phyloP scores from a whole-genome alignment of 2,329 filamentous ascomycete genomes.

The Cladosporium velox region DNA sequence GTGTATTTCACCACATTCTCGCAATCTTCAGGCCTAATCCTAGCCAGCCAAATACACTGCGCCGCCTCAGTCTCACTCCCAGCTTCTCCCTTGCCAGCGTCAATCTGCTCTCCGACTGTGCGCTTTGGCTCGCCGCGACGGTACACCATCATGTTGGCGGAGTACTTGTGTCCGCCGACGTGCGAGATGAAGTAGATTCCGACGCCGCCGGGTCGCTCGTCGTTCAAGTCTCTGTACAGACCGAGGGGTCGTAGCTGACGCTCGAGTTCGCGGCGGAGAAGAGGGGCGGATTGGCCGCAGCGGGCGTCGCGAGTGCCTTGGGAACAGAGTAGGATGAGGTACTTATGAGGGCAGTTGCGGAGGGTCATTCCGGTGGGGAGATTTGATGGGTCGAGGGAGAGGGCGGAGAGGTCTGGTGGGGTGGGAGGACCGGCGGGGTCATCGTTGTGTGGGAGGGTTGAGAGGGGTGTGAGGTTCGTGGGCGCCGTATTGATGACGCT shows the following conservation, averaged over 20 bases:
- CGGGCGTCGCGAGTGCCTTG: conserved; percentile 92
- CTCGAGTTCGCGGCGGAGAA: conserved; percentile 86
- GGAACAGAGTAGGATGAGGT: conserved; percentile 88
- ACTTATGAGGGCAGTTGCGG: conserved; percentile 75
- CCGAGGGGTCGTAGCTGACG: conserved; percentile 82
- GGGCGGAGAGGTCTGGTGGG: conserved; percentile 19
- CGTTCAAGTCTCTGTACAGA: conserved; percentile 81
- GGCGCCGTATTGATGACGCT: conserved; percentile 70
- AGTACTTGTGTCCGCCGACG: conserved; percentile 95
- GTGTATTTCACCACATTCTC: conserved; percentile 91
- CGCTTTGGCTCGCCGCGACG: conserved; percentile 53
- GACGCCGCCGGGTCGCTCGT: conserved; percentile 86
- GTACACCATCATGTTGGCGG: conserved; percentile 92
- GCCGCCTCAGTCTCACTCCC: conserved; percentile 57
- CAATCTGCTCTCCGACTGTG: conserved; percentile 30
- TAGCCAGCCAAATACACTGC: conserved; percentile 90
- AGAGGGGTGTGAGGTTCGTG: conserved; percentile 69
- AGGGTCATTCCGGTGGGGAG: conserved; percentile 50
- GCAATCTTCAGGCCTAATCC: conserved; percentile 83
- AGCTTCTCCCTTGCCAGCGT: conserved; percentile 41
- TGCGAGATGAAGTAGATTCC: conserved; percentile 97
- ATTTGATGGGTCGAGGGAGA: conserved; percentile 24
- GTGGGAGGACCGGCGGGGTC: conserved; percentile 28
- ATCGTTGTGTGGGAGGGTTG: conserved; percentile 18
- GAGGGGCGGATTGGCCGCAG: conserved; percentile 88